These are phyloP conservation scores for Stagonosporopsis chrysanthemi DNA, from an alignment of 2,329 filamentous ascomycete genomes.

Conservation along the genomic window DNA sequence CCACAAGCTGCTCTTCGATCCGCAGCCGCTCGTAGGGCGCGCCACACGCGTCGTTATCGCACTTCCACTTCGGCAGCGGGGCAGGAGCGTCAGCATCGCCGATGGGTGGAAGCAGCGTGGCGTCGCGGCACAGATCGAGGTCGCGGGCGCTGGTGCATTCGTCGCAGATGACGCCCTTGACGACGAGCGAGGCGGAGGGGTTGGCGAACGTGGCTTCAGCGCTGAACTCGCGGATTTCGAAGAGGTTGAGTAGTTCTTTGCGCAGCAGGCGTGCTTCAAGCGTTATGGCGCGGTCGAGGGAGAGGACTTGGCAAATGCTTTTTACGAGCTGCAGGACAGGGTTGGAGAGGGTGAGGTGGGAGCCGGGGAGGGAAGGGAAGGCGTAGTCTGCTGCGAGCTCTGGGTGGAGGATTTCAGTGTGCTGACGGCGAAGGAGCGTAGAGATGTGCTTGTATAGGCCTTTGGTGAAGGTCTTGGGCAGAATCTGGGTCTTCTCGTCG, in stretches of 20 bases:
- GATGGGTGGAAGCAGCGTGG: conserved; percentile 69
- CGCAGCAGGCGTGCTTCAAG: conserved; percentile 87
- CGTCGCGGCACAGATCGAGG: conserved; percentile 90
- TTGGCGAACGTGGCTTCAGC: conserved; percentile 87
- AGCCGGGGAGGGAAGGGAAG: conserved; percentile 82
- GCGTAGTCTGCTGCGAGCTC: conserved; percentile 86
- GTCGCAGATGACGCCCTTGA: conserved; percentile 82
- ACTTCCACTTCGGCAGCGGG: conserved; percentile 75
- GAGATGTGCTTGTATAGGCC: conserved; percentile 89
- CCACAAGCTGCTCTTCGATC: conserved; percentile 84
- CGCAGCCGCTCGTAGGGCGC: conserved; percentile 77
- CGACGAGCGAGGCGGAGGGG: conserved; percentile 75
- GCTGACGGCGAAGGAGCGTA: conserved; percentile 81
- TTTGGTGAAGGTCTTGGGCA: conserved; percentile 85
- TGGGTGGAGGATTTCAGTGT: conserved; percentile 86
- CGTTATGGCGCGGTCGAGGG: conserved; percentile 87
- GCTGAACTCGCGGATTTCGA: conserved; percentile 94
- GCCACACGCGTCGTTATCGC: conserved; percentile 69
- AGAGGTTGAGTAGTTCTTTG: conserved; percentile 86
- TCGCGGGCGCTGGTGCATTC: conserved; percentile 90
- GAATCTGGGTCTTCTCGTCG: conserved; percentile 69
- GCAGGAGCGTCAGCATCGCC: conserved; percentile 36
- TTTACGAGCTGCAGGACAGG: conserved; percentile 92
- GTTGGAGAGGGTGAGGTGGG: conserved; percentile 68
- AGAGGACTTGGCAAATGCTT: conserved; percentile 88